Percentiles rank a stretch among this genome's conserved stretches.
Evolutionary conservation across 1,284 basidiomycete genomes (phyloP).

Genomic region (Leucoagaricus sp.): DNA sequence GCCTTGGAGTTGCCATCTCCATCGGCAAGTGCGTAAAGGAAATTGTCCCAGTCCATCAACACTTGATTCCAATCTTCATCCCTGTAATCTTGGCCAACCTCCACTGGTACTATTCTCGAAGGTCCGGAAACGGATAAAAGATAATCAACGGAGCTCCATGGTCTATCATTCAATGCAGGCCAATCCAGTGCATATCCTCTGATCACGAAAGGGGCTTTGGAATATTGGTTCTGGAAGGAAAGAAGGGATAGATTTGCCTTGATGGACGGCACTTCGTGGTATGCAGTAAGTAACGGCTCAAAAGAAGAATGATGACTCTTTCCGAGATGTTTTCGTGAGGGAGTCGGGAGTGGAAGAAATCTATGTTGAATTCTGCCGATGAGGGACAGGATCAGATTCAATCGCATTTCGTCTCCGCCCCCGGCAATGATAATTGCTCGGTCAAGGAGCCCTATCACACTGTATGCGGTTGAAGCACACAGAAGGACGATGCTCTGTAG

Average conservation of each 20-base stretch:
- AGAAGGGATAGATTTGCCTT: slow-evolving; percentile 56
- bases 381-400: slow-evolving; percentile 60
- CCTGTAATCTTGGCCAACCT: slow-evolving; percentile 87
- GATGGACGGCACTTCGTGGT: slow-evolving; percentile 37
- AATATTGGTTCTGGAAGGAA: slow-evolving; percentile 47
- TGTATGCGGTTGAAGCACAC: slow-evolving; percentile 9
- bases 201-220: slow-evolving; percentile 72
- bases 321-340: slow-evolving; percentile 8
- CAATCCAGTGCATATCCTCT: slow-evolving; percentile 61
- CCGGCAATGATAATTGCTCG: slow-evolving; percentile 85
- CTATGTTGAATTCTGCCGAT: slow-evolving; percentile 51
- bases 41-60: slow-evolving; percentile 79
- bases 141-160: slow-evolving; percentile 74
- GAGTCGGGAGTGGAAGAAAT: slow-evolving; percentile 22
- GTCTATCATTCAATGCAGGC: slow-evolving; percentile 68
- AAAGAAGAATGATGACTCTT: slow-evolving; percentile 10
- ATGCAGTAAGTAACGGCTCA: slow-evolving; percentile 19
- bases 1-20: slow-evolving; percentile 22
- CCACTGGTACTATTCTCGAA: slow-evolving; percentile 87
- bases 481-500: slow-evolving; percentile 44
- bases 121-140: slow-evolving; percentile 68
- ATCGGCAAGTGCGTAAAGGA: slow-evolving; percentile 58
- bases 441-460: slow-evolving; percentile 65
- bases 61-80: slow-evolving; percentile 81
- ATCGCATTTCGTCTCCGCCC: slow-evolving; percentile 61